These are phyloP conservation scores for Cicer judaicum DNA, from an alignment of 306 rosid species.

Conservation along the genomic window DNA sequence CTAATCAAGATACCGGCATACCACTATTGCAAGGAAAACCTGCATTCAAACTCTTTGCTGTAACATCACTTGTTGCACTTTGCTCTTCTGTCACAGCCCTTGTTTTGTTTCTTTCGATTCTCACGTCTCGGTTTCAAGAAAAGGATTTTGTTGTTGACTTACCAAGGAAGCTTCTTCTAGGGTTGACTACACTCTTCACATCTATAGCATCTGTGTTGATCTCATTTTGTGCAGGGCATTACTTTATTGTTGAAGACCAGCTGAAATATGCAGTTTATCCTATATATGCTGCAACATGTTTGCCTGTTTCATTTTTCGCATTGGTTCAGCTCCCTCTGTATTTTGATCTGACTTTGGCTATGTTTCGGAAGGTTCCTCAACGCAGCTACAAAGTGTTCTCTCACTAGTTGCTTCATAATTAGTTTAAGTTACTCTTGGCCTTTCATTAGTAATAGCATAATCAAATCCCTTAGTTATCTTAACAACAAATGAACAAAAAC, in stretches of 20 bases:
- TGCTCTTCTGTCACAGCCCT: constrained; percentile 62
- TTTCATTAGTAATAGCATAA: neutral
- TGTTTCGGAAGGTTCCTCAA: constrained; percentile 55
- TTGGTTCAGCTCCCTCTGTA: constrained; percentile 58
- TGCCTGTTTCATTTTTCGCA: constrained; percentile 55
- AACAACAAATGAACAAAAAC: neutral
- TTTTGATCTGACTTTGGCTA: constrained; percentile 46
- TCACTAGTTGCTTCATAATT: neutral
- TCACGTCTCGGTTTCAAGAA: constrained; percentile 54
- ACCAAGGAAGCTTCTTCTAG: constrained; percentile 57
- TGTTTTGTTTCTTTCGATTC: constrained; percentile 54
- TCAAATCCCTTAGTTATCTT: constrained; percentile 1
- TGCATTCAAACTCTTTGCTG: constrained; percentile 52
- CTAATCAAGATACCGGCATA: constrained; percentile 39
- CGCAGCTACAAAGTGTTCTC: constrained; percentile 49
- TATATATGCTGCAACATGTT: constrained; percentile 48
- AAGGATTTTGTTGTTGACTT: constrained; percentile 55
- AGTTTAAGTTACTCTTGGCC: constrained; percentile 16
- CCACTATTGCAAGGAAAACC: constrained; percentile 43
- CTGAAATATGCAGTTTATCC: constrained; percentile 50
- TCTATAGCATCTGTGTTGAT: constrained; percentile 49
- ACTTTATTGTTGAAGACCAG: constrained; percentile 33
- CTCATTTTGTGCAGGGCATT: constrained; percentile 58
- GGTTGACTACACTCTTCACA: constrained; percentile 53
- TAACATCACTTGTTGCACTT: constrained; percentile 59